A percentile compares a stretch with the other conserved stretches of the same genome.
phyloP scores from a whole-genome alignment of 2,329 filamentous ascomycete species.

The Cercospora sojina region DNA sequence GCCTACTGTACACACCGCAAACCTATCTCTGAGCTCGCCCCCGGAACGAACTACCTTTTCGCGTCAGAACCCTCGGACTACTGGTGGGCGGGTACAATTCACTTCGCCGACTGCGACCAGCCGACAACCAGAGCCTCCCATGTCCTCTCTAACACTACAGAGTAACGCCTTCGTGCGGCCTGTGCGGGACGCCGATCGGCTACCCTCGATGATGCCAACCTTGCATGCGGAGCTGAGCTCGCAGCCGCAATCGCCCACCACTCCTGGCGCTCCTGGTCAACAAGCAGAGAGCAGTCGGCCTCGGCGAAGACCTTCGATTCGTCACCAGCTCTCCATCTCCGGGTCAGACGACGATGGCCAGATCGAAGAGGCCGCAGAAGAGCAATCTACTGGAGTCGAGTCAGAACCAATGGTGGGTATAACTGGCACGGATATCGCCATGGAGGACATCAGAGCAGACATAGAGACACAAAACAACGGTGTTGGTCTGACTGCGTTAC shows the following conservation, averaged over 20 bases:
- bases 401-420: constrained; percentile 73
- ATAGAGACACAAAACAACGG: constrained; percentile 66
- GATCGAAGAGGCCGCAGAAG: constrained; percentile 77
- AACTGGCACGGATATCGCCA: constrained; percentile 71
- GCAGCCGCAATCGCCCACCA: constrained; percentile 90
- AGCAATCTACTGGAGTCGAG: constrained; percentile 75
- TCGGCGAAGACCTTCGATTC: constrained; percentile 76
- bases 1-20: constrained; percentile 53
- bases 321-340: constrained; percentile 83
- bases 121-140: constrained; percentile 29
- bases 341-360: constrained; percentile 84
- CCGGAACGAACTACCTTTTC: constrained; percentile 68
- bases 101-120: constrained; percentile 31
- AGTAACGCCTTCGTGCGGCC: constrained; percentile 65
- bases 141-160: constrained; percentile 34
- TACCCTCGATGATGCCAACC: constrained; percentile 76
- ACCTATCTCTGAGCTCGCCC: constrained; percentile 66
- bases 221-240: constrained; percentile 70
- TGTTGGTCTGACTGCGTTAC: constrained; percentile 70
- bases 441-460: constrained; percentile 82
- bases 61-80: constrained; percentile 52
- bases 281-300: constrained; percentile 53
- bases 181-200: constrained; percentile 76
- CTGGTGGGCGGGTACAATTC: constrained; percentile 39
- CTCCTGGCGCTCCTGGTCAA: constrained; percentile 67